Base-by-base conservation (phyloP, 768 basidiomycete genomes). In the Hygrocybe punicea region DNA sequence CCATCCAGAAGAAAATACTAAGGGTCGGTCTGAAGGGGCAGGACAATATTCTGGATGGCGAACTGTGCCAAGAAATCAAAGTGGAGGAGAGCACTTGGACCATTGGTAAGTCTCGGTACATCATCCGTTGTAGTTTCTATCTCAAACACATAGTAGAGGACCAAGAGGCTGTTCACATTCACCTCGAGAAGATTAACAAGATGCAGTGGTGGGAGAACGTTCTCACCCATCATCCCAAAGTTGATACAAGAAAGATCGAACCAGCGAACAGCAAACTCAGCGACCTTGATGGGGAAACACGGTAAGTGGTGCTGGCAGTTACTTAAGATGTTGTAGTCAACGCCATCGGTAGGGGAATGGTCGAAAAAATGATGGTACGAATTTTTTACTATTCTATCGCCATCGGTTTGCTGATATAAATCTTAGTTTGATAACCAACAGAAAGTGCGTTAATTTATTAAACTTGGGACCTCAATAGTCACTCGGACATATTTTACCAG, bases 301-400 rank as follows among this genome's bases (percentile, higher is more conserved):
- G 91, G 91, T 87, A 62, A 34, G 73, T 60, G 10, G 42, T 39
- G n/a, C n/a, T 46, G 25, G 29, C 8, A 50, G 6, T 25, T 25
- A 29, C 58, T 49, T 65, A 19, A 4, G 19, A 4, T 50, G 24
- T 56, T 51, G 61, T 54, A 14, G 17, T 54, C 3, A 55, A 35
- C 14, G 16, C 37, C 37, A 37, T 48, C 62, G 36, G 2, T 65
- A 91, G 97, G 62, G 93, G 91, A 2, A 90, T 99, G 91, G 97
- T 99, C 3, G 97, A 99, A 73, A 99, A 99, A 79, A 99, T 99
- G 97, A 98, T 99, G 96, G 96, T 96, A 75, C 63, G 88, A 71
- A 23, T 21, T 14, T 52, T 24, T 33, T 49, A 14, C 55, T 25
- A 46, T 24, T 46, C 29, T 21, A 47, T 37, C 50, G 39, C 29